A percentile compares a stretch with the other conserved stretches of the same genome.
Conservation (phyloP, 768 basidiomycete genomes). For the Naematelia aurantialba region DNA sequence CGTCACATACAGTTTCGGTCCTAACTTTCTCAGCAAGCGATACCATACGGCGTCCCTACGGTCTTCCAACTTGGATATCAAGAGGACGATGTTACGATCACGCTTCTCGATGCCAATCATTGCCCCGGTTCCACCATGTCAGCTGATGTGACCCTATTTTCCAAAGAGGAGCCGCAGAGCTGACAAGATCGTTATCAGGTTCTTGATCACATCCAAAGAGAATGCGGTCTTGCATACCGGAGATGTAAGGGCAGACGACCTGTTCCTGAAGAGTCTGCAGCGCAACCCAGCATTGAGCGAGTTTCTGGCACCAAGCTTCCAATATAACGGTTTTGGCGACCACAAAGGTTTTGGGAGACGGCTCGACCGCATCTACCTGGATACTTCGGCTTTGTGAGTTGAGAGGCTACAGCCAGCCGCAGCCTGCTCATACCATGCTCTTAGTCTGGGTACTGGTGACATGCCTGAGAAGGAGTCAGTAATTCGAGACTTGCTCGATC, state of each 20-base stretch:
- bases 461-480: conserved; percentile 61
- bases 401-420: background rate
- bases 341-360: conserved; percentile 35
- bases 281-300: conserved; percentile 69
- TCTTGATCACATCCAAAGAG: conserved; percentile 61
- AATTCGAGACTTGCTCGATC: conserved; percentile 61
- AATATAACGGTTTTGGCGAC: conserved; percentile 19
- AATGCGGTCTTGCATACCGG: conserved; percentile 85
- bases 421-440: conserved; percentile 8
- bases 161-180: too few species aligned
- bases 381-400: conserved; percentile 58
- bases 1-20: too few species aligned
- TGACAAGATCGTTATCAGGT: conserved; percentile 60
- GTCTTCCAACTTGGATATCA: conserved; percentile 57
- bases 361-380: conserved; percentile 75
- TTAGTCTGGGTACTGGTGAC: conserved; percentile 47
- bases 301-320: conserved; percentile 56
- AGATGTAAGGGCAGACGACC: conserved; percentile 83
- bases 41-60: conserved; percentile 57
- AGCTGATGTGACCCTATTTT: conserved; percentile 42
- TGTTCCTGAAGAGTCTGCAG: conserved; percentile 65
- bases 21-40: conserved; percentile 26
- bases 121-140: conserved; percentile 93
- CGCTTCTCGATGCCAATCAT: conserved; percentile 85
- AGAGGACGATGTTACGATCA: conserved; percentile 62